Evolutionary conservation across 306 rosid genomes (phyloP).

Genomic region (Rosa persica): DNA sequence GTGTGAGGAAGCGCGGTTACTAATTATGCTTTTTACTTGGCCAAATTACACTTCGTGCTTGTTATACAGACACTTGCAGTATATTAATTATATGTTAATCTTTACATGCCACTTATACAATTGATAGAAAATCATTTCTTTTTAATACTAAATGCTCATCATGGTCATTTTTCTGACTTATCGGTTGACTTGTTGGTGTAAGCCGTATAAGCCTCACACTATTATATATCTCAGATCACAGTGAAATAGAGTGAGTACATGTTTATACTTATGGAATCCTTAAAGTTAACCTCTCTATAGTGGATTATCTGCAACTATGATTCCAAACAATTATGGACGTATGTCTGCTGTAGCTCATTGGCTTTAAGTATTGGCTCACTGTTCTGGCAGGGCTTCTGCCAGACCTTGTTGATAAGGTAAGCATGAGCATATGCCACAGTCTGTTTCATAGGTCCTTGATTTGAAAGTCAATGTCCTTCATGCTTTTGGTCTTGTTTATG

Average conservation of each 20-base stretch:
- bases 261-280: conserved; percentile 9
- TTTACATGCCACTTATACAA: neutral
- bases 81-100: neutral
- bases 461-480: neutral
- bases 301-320: conserved; percentile 9
- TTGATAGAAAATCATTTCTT: neutral
- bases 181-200: conserved; percentile 48
- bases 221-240: conserved; percentile 78
- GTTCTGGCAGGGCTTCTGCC: conserved; percentile 81
- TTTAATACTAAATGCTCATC: neutral
- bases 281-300: neutral
- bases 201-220: conserved; percentile 70
- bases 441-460: neutral
- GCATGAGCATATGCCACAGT: conserved; percentile 9
- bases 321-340: conserved; percentile 10
- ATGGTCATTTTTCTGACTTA: conserved; percentile 2
- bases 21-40: neutral
- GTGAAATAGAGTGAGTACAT: conserved; percentile 82
- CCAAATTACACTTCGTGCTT: neutral
- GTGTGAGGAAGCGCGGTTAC: neutral
- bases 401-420: conserved; percentile 93
- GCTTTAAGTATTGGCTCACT: conserved; percentile 82
- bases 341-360: conserved; percentile 26
- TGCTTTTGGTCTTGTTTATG: conserved; percentile 19
- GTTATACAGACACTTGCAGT: neutral